Percentiles rank a stretch among this genome's conserved stretches.
phyloP scores from a whole-genome alignment of 2,329 filamentous ascomycete species.

The Sporothrix pallida region DNA sequence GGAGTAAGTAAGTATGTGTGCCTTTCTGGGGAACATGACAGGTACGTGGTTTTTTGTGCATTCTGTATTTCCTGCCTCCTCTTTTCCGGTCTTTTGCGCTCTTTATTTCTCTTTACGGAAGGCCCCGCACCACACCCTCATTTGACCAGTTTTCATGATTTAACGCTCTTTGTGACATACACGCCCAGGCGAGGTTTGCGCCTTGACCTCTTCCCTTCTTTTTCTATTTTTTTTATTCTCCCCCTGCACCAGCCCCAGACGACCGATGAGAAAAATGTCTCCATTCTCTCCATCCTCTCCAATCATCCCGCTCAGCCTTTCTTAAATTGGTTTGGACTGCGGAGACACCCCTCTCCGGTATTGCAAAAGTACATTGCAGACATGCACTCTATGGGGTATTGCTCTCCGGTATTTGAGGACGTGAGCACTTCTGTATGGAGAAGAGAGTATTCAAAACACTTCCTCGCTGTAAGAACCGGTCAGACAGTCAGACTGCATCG shows the following conservation, averaged over 20 bases:
- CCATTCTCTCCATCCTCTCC: not conserved
- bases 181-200: not conserved
- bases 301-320: not conserved
- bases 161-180: not conserved
- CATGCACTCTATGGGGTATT: too few relatives aligned
- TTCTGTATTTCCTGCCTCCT: too few relatives aligned
- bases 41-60: not conserved
- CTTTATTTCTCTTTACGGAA: not conserved
- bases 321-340: not conserved
- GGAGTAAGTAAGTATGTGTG: not conserved
- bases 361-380: too few relatives aligned
- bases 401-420: too few relatives aligned
- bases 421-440: too few relatives aligned
- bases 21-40: not conserved
- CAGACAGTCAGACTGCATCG: too few relatives aligned
- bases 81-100: too few relatives aligned
- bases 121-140: conserved; percentile 7
- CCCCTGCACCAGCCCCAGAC: not conserved
- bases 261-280: not conserved
- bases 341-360: not conserved
- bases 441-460: too few relatives aligned
- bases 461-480: too few relatives aligned
- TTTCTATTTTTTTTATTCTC: not conserved
- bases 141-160: not conserved
- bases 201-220: not conserved